Conservation (phyloP, 2,329 filamentous ascomycete genomes). For the Colletotrichum echinochloae region DNA sequence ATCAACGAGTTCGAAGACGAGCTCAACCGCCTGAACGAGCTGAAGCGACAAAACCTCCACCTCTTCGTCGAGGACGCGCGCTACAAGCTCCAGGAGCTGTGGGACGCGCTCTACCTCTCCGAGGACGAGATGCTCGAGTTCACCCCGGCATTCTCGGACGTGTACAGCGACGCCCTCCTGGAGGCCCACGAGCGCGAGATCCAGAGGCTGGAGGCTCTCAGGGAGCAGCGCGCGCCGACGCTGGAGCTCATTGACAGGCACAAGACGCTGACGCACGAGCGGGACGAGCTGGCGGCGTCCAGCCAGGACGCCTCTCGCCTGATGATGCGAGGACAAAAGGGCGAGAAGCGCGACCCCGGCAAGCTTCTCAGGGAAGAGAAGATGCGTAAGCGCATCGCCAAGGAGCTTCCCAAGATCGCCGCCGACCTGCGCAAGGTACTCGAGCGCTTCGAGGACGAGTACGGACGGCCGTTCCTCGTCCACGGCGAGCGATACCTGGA, state of each 20-base stretch:
- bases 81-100: conserved; percentile 90
- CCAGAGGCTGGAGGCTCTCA: conserved; percentile 80
- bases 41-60: conserved; percentile 95
- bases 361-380: conserved; percentile 96
- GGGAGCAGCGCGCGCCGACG: conserved; percentile 87
- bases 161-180: conserved; percentile 94
- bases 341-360: conserved; percentile 93
- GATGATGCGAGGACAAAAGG: conserved; percentile 91
- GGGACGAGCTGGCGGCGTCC: conserved; percentile 87
- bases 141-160: conserved; percentile 95
- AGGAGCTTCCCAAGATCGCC: conserved; percentile 93
- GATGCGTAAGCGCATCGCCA: conserved; percentile 94
- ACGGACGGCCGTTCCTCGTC: conserved; percentile 91
- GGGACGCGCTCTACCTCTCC: conserved; percentile 93
- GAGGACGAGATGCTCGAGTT: conserved; percentile 99
- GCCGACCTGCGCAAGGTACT: conserved; percentile 85
- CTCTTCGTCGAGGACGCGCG: conserved; percentile 96
- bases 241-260: conserved; percentile 87
- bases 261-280: conserved; percentile 83
- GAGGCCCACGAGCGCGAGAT: conserved; percentile 97
- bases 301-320: conserved; percentile 95
- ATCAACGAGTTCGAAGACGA: conserved; percentile 98
- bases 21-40: conserved; percentile 84
- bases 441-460: conserved; percentile 92
- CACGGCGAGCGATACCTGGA: conserved; percentile 94